Evolutionary conservation across 192 early-diverging fungal genomes (phyloP).

Genomic region (Mortierella hygrophila): DNA sequence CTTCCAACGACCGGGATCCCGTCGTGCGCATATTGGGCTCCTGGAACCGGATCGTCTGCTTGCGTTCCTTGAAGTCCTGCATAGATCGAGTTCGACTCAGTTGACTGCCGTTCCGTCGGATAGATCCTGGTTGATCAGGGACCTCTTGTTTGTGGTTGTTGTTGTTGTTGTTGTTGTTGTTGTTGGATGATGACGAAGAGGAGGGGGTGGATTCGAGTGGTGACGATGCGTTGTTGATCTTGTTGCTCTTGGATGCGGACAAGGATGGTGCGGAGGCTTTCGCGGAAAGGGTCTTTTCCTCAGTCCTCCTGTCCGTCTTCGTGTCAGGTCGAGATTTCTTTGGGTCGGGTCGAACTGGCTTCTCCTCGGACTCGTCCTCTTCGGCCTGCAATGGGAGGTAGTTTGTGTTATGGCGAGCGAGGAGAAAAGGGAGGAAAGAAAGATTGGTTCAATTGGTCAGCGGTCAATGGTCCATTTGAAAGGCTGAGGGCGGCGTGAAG

Average conservation of each 20-base stretch:
- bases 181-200: neutral
- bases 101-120: slow-evolving; percentile 2
- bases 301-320: slow-evolving; percentile 4
- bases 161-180: neutral
- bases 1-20: slow-evolving; percentile 39
- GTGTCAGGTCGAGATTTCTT: slow-evolving; percentile 20
- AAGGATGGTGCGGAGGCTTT: neutral
- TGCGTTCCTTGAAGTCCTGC: slow-evolving; percentile 21
- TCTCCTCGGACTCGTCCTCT: slow-evolving; percentile 24
- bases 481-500: neutral
- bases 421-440: neutral
- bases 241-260: neutral
- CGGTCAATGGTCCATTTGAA: neutral
- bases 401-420: neutral
- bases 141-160: neutral
- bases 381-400: slow-evolving; percentile 1
- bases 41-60: slow-evolving; percentile 24
- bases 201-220: neutral
- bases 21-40: slow-evolving; percentile 16
- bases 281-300: neutral
- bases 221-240: neutral
- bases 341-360: slow-evolving; percentile 13
- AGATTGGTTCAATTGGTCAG: neutral
- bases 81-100: slow-evolving; percentile 35
- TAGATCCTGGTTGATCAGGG: neutral